phyloP scores from a whole-genome alignment of 441 rosid species.

The Isatis lusitanica region DNA sequence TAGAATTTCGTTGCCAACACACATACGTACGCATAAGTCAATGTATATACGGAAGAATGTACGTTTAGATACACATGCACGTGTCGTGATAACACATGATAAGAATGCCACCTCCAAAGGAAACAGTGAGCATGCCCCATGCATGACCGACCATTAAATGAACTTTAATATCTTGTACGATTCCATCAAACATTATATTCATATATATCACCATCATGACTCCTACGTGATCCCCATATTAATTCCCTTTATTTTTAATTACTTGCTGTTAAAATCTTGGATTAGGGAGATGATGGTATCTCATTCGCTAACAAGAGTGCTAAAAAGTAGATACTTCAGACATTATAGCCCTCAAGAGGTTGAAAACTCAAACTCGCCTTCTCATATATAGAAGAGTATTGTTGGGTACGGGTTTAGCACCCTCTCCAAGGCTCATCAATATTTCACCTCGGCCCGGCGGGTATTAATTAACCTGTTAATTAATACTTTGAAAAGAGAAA shows the following conservation, averaged over 20 bases:
- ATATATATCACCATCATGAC: conserved; percentile 21
- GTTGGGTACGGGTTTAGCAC: no score
- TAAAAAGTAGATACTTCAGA: no score
- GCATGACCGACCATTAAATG: conserved; percentile 35
- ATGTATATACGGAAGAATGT: conserved; percentile 26
- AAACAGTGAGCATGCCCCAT: conserved; percentile 34
- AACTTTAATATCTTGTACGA: conserved; percentile 29
- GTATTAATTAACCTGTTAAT: no score
- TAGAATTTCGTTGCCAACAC: not conserved
- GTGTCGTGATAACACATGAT: conserved; percentile 12
- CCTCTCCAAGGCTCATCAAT: no score
- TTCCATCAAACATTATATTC: conserved; percentile 8
- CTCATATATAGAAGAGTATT: no score
- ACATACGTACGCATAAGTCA: conserved; percentile 1
- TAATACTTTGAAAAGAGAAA: no score
- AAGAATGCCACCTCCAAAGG: conserved; percentile 36
- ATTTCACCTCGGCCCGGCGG: no score
- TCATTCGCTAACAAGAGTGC: no score
- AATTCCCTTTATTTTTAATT: not conserved
- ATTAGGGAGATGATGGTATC: not conserved
- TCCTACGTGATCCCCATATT: conserved; percentile 24
- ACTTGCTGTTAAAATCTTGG: not conserved
- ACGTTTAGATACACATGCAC: conserved; percentile 19
- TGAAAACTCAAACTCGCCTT: no score
- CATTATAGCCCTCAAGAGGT: no score